A percentile compares a stretch with the other conserved stretches of the same genome.
phyloP scores from a whole-genome alignment of 2,329 filamentous ascomycete genomes.

The Sclerotiophoma versabilis region DNA sequence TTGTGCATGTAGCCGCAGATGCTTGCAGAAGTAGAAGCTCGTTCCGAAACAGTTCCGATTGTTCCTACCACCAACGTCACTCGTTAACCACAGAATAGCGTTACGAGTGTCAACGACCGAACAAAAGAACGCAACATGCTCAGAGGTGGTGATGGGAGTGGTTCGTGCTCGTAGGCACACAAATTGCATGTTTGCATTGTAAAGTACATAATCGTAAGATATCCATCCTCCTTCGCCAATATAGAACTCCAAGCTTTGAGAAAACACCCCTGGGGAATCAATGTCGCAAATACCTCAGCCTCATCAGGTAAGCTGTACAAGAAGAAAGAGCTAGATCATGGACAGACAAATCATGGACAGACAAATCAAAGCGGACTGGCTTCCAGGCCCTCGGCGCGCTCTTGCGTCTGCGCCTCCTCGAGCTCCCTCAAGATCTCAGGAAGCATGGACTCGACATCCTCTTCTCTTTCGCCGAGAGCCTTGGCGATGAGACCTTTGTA shows the following conservation, averaged over 20 bases:
- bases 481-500: conserved; percentile 74
- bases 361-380: conserved; percentile 36
- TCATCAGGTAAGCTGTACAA: too few species aligned
- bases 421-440: conserved; percentile 59
- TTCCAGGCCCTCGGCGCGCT: conserved; percentile 45
- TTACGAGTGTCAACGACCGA: too few species aligned
- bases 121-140: too few species aligned
- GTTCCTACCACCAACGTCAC: conserved; percentile 2
- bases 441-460: conserved; percentile 70
- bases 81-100: not conserved
- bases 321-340: too few species aligned
- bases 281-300: not conserved
- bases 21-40: not conserved
- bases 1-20: too few species aligned
- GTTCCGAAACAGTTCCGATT: conserved; percentile 9
- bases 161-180: conserved; percentile 3
- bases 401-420: conserved; percentile 55
- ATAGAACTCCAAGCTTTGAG: not conserved
- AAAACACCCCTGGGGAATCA: conserved; percentile 1
- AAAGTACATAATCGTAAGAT: conserved; percentile 7
- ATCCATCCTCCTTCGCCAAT: not conserved
- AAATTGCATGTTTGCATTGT: conserved; percentile 10
- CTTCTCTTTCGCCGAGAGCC: conserved; percentile 72
- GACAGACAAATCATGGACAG: too few species aligned
- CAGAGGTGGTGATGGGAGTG: too few species aligned